Conservation (phyloP, 1,284 basidiomycete genomes). For the Cutaneotrichosporon spelunceum region DNA sequence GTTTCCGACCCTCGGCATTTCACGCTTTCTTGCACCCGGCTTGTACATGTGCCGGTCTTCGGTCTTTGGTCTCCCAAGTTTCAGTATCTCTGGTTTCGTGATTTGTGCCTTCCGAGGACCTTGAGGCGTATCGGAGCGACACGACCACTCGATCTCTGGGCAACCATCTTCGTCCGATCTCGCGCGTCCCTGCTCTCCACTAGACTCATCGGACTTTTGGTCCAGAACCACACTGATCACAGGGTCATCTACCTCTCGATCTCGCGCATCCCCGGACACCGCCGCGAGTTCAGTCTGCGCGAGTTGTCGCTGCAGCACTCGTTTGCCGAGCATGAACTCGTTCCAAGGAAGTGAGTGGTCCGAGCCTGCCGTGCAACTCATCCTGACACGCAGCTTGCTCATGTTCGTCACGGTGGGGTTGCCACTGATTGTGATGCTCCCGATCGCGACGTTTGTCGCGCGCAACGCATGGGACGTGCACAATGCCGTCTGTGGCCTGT, state of each 20-base stretch:
- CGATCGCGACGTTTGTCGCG: slow-evolving; percentile 67
- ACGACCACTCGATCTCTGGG: neutral
- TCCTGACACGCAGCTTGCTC: slow-evolving; percentile 56
- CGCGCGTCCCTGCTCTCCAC: neutral
- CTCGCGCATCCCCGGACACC: slow-evolving; percentile 71
- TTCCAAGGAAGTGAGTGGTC: slow-evolving; percentile 60
- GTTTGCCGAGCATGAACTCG: slow-evolving; percentile 75
- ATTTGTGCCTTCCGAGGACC: neutral
- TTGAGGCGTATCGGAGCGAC: neutral
- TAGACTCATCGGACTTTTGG: neutral
- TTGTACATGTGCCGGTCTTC: neutral
- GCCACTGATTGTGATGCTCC: slow-evolving; percentile 65
- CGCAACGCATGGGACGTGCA: slow-evolving; percentile 87
- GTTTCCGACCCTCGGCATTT: neutral
- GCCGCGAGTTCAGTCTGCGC: slow-evolving; percentile 74
- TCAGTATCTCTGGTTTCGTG: no score
- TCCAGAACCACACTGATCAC: neutral
- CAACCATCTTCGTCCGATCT: neutral
- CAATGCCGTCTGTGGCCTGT: slow-evolving; percentile 70
- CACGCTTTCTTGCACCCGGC: neutral
- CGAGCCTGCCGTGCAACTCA: neutral
- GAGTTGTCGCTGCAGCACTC: slow-evolving; percentile 70
- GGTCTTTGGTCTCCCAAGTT: no score
- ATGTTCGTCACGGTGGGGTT: slow-evolving; percentile 67
- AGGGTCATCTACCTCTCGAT: slow-evolving; percentile 68